Conservation (phyloP, 768 basidiomycete genomes). For the Amanita thiersii region DNA sequence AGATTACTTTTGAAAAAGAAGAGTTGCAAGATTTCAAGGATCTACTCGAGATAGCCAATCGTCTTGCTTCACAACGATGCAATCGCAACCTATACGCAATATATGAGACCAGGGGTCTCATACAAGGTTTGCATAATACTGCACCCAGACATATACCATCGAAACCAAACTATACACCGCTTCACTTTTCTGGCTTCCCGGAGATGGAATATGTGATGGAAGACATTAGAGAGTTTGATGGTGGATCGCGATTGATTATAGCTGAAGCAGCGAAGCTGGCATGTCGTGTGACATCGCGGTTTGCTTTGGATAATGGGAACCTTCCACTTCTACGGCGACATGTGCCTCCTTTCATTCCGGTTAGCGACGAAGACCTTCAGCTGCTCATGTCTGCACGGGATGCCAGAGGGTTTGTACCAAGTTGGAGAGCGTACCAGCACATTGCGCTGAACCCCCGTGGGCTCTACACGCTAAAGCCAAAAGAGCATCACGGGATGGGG, state of each 20-base stretch:
- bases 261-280: constrained; percentile 81
- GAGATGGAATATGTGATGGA: constrained; percentile 36
- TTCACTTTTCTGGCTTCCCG: constrained; percentile 44
- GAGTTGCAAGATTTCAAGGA: constrained; percentile 22
- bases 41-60: constrained; percentile 14
- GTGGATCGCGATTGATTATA: constrained; percentile 50
- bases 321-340: constrained; percentile 61
- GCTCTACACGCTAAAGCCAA: constrained; percentile 43
- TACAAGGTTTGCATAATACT: constrained; percentile 18
- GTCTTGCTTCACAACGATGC: constrained; percentile 13
- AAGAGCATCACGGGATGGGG: constrained; percentile 62
- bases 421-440: constrained; percentile 22
- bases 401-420: constrained; percentile 33
- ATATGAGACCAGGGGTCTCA: constrained; percentile 15
- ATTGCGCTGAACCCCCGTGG: constrained; percentile 27
- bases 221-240: constrained; percentile 14
- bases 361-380: constrained; percentile 25
- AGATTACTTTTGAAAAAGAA: constrained; percentile 11
- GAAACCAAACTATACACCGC: constrained; percentile 18
- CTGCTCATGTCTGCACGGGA: constrained; percentile 43
- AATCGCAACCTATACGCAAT: constrained; percentile 17
- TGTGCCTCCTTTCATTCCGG: constrained; percentile 21
- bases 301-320: constrained; percentile 42
- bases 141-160: constrained; percentile 23
- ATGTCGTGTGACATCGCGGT: constrained; percentile 65